phyloP scores from a whole-genome alignment of 1,139 yeast species.

The Lipomyces yarrowii region DNA sequence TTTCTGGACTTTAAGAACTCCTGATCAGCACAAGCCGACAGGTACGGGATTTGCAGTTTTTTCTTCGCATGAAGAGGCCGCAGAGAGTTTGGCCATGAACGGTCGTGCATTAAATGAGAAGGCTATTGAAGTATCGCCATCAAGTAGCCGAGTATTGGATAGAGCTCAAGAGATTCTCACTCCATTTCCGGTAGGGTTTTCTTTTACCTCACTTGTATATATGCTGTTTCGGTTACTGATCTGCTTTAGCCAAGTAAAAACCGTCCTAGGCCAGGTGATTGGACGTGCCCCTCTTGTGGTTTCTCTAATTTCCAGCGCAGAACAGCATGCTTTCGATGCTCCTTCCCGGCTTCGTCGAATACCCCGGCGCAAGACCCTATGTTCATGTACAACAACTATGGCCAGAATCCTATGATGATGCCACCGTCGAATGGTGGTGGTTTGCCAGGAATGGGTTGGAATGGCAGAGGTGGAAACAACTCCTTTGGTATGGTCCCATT shows the following conservation, averaged over 20 bases:
- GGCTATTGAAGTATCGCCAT: constrained; percentile 83
- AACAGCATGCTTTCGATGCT: constrained; percentile 91
- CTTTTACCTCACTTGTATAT: neutral
- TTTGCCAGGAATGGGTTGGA: constrained; percentile 26
- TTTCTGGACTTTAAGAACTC: constrained; percentile 78
- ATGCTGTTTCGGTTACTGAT: neutral
- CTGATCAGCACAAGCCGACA: constrained; percentile 53
- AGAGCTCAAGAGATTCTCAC: constrained; percentile 78
- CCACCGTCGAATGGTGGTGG: constrained; percentile 21
- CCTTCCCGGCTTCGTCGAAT: constrained; percentile 64
- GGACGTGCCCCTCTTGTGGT: constrained; percentile 97
- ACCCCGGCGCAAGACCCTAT: constrained; percentile 32
- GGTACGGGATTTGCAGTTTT: constrained; percentile 85
- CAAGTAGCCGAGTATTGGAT: constrained; percentile 74
- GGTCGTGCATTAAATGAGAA: constrained; percentile 77
- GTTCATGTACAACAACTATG: constrained; percentile 28
- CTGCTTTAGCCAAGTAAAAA: constrained; percentile 64
- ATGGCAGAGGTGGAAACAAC: constrained; percentile 25
- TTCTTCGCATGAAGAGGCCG: constrained; percentile 82
- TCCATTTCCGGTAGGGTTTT: constrained; percentile 61
- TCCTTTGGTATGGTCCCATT: constrained; percentile 66
- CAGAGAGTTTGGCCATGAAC: constrained; percentile 72
- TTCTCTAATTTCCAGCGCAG: constrained; percentile 93
- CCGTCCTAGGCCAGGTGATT: constrained; percentile 94
- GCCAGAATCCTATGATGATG: constrained; percentile 28